Base-by-base conservation (phyloP, 2,329 filamentous ascomycete species). In the Colletotrichum sp. region DNA sequence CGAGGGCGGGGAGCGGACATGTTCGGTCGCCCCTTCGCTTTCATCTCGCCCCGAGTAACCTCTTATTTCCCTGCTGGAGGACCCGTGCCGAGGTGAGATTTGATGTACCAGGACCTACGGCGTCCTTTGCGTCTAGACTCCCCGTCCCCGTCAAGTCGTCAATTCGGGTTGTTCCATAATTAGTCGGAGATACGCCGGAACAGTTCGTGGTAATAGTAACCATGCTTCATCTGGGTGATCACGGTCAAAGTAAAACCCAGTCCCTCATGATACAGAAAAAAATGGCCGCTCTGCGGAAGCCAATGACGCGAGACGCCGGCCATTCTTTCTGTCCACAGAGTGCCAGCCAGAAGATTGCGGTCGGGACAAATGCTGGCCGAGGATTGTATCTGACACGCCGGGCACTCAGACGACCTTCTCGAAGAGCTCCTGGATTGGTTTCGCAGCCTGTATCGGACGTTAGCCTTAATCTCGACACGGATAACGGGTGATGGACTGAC, bases 401-500 rank as follows among this genome's bases (percentile, higher is more conserved):
- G 24, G 24, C 69, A 24, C 28, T 87, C 84, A 90, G 8, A 86
- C 88, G 18, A 90, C 93, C 83, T 96, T 96, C 81, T 96, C 95
- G 78, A 98, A 96, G 3, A 95, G 91, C 83, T 94, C 94, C 84
- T 96, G 93, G 74, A 98, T 97, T 0, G 95, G 95, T 89, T 96
- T 96, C 66, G 95, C 95, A 66, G 94, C 95, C 94, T 96, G 78
- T 28, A 15, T 10, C 74, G 69, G 12, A 61, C 26, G 69, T 79
- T 79, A 83, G 79, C 60, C 78, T 38, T 26, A 8, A 7, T 18
- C 38, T 48, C 15, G 18, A 58, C 67, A 60, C 6, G 62, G 34
- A 24, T 30, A 18, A 12, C 26, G 8, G 30, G 13, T 21, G 56
- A 24, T 48, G 34, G 26, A 87, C 93, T 82, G 81, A 95, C 94